Base-by-base conservation (phyloP, 1,284 basidiomycete species). In the Puccinia triticina region DNA sequence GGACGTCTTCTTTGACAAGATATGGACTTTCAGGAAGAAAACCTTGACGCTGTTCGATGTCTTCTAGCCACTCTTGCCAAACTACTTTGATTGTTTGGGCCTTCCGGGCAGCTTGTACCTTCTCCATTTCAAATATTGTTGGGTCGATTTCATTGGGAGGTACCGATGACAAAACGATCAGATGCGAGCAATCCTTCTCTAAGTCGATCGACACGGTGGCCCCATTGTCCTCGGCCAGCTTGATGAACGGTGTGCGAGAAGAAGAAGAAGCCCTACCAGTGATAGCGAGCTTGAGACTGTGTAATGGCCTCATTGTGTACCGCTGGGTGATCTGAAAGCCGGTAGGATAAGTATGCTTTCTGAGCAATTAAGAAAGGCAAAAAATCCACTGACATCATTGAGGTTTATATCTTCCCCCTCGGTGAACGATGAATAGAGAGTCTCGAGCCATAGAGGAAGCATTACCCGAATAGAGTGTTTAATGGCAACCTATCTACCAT, bases 61-160 rank as follows among this genome's bases (percentile, higher is more conserved):
- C 80, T 73, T 82, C 80, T 5, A 82, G 34, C 80, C 80, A 82
- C 50, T 82, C 80, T 66, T 75, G 72, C 80, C 80, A 82, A 34
- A 82, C 72, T n/a, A 82, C 72, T 69, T 76, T 82, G 50, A 82
- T 76, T 46, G 46, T 61, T 2, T 50, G 34, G 23, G 73, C 43
- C 34, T 82, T 82, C 14, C 71, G 48, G 37, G 80, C 73, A n/a
- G 80, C 80, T 76, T 82, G 71, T 12, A 82, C 80, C 46, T 82
- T 76, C 8, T 74, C 59, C 11, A 82, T 50, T 21, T 82, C 59
- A 37, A 82, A 82, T 40, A 76, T 50, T 10, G 55, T 23, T 43
- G 80, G 48, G 64, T 82, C 80, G 26, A n/a, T 59, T 43, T 72
- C n/a, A 14, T 59, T 61, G 40, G 72, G 43, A 55, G 80, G 53